Conservation (phyloP, 495 filamentous ascomycete species). For the Xylaria longipes region DNA sequence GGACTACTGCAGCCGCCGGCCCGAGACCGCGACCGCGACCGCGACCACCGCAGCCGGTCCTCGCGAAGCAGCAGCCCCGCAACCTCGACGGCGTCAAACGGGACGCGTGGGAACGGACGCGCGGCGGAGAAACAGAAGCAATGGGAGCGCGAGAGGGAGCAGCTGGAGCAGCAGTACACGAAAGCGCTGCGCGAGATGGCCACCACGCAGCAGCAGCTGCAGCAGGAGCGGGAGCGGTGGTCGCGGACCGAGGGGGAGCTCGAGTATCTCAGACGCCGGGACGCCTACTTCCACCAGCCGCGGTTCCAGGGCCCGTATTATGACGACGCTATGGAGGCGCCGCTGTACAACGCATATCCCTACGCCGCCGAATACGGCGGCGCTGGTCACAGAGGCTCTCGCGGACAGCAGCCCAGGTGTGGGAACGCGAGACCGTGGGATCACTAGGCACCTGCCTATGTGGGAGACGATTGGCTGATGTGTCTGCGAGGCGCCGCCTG, state of each 20-base stretch:
- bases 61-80: conserved; percentile 26
- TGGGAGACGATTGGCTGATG: conserved; percentile 1
- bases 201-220: conserved; percentile 17
- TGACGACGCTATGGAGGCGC: conserved; percentile 6
- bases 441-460: background rate
- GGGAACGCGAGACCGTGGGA: conserved; percentile 9
- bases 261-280: conserved; percentile 2
- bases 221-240: background rate
- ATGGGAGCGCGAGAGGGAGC: conserved; percentile 14
- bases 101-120: background rate
- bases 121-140: background rate
- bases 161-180: conserved; percentile 5
- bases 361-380: conserved; percentile 13
- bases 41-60: background rate
- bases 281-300: conserved; percentile 1
- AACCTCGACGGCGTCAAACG: background rate
- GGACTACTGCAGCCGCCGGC: conserved; percentile 29
- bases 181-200: background rate
- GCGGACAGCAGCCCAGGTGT: background rate
- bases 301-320: background rate
- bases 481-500: background rate
- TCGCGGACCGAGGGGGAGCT: conserved; percentile 9
- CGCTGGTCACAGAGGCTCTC: conserved; percentile 1
- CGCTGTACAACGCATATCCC: background rate
- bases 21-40: background rate